Evolutionary conservation across 1,284 basidiomycete genomes (phyloP), one percentile per base, ranked within the genome.

Genomic region (Rhodotorula sp.): DNA sequence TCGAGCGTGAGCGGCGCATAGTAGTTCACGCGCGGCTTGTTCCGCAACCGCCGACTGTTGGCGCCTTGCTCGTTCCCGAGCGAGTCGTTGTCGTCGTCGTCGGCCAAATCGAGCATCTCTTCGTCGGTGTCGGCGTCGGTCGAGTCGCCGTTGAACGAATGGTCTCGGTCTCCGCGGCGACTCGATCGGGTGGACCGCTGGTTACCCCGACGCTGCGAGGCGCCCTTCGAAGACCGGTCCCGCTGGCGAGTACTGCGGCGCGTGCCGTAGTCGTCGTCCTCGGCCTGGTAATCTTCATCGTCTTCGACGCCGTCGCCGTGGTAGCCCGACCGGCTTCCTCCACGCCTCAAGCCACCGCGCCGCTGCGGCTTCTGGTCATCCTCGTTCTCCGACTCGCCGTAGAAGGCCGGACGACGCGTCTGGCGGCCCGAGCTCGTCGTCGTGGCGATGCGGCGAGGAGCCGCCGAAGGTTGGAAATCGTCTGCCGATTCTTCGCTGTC

Each of bases 1-100:
- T 74, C 70, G 60, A 74, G 61, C 16, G 66, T 23, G 0, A 62
- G 70, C 23, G 67, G 64, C 5, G 60, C 60, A 28, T 63, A 76
- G 63, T 76, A 76, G 56, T 76, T 67, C n/a, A 76, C 76, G 23
- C 73, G 77, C 8, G 77, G 79, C 57, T 82, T 78, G 62, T 80
- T 79, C 28, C 82, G 73, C 3, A 83, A 74, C 43, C 76, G n/a
- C 8, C 66, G 60, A 5, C 54, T 28, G 12, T 45, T 47, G 26
- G 43, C 18, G 19, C 52, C 54, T 15, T 80, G 15, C 80, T 75
- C 34, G 69, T 56, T 16, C 45, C 62, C n/a, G 31, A 56, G 43
- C 64, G 49, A 55, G 48, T 77, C 72, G 56, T 68, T 69, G 52
- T 69, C 70, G 34, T 70, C 62, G 59, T 74, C 74, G 62, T 78